Evolutionary conservation across 176 grass and related monocot species (phyloP).

Genomic region (Elaeis guineensis): DNA sequence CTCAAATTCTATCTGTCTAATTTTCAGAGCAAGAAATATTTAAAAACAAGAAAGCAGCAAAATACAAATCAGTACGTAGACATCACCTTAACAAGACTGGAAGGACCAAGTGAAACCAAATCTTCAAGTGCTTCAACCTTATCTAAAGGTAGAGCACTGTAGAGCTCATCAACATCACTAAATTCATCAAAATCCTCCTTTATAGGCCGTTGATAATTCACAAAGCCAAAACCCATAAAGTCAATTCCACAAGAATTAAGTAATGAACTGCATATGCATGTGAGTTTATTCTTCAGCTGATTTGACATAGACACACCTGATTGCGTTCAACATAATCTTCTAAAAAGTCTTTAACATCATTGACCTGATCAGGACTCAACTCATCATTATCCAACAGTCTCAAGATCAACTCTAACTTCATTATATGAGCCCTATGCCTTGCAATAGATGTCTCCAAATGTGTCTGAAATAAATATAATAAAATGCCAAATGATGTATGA

Average conservation of each 20-base stretch:
- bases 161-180: conserved; percentile 86
- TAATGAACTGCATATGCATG: too few relatives aligned
- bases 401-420: conserved; percentile 93
- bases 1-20: too few relatives aligned
- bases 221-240: conserved; percentile 15
- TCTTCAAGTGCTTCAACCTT: conserved; percentile 99
- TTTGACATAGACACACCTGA: conserved; percentile 40
- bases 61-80: conserved; percentile 1
- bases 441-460: conserved; percentile 93
- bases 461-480: conserved; percentile 47
- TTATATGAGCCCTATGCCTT: conserved; percentile 94
- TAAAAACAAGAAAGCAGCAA: conserved; percentile 17
- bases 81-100: conserved; percentile 71
- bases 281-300: not conserved
- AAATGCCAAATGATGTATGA: conserved; percentile 12
- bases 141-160: conserved; percentile 76
- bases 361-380: conserved; percentile 95
- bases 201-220: conserved; percentile 24
- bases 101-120: conserved; percentile 94
- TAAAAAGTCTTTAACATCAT: conserved; percentile 94
- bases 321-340: conserved; percentile 99
- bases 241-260: not conserved
- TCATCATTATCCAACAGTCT: conserved; percentile 98
- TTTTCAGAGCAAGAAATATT: not conserved
- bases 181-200: conserved; percentile 99